Percentiles rank a stretch among this genome's conserved stretches.
phyloP scores from a whole-genome alignment of 495 filamentous ascomycete species.

The Tuber umbilicatum region DNA sequence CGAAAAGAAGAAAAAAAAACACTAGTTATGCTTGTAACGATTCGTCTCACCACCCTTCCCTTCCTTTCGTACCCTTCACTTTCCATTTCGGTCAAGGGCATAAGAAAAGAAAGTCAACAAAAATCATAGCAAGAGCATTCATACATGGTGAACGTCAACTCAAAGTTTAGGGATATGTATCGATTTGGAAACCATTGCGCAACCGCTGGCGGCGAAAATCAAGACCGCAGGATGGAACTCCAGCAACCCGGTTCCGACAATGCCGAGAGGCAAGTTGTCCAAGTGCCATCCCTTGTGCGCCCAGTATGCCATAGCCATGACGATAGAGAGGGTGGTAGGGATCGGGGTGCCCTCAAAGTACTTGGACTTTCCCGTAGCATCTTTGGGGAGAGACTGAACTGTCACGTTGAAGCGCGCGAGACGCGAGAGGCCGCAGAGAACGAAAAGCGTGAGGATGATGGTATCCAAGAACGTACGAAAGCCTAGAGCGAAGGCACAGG shows the following conservation, averaged over 20 bases:
- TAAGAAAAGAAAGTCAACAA: neutral
- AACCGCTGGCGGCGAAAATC: slow-evolving; percentile 77
- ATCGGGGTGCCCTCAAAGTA: slow-evolving; percentile 98
- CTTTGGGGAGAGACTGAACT: slow-evolving; percentile 77
- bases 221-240: slow-evolving; percentile 83
- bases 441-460: slow-evolving; percentile 76
- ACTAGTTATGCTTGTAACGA: neutral
- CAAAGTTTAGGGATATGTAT: slow-evolving; percentile 95
- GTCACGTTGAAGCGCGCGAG: slow-evolving; percentile 98
- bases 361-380: slow-evolving; percentile 76
- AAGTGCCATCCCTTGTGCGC: slow-evolving; percentile 70
- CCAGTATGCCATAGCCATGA: slow-evolving; percentile 83
- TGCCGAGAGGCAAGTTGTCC: slow-evolving; percentile 65
- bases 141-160: slow-evolving; percentile 14
- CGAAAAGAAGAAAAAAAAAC: neutral
- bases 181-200: slow-evolving; percentile 87
- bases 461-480: slow-evolving; percentile 82
- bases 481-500: slow-evolving; percentile 80
- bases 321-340: slow-evolving; percentile 76
- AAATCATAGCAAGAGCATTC: slow-evolving; percentile 10
- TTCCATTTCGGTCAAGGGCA: slow-evolving; percentile 7
- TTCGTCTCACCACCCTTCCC: neutral
- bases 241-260: slow-evolving; percentile 57
- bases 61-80: slow-evolving; percentile 7
- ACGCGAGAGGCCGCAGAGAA: slow-evolving; percentile 89